Percentiles rank a stretch among this genome's conserved stretches.
Conservation (phyloP, 2,329 filamentous ascomycete genomes). For the Fusarium sp. region DNA sequence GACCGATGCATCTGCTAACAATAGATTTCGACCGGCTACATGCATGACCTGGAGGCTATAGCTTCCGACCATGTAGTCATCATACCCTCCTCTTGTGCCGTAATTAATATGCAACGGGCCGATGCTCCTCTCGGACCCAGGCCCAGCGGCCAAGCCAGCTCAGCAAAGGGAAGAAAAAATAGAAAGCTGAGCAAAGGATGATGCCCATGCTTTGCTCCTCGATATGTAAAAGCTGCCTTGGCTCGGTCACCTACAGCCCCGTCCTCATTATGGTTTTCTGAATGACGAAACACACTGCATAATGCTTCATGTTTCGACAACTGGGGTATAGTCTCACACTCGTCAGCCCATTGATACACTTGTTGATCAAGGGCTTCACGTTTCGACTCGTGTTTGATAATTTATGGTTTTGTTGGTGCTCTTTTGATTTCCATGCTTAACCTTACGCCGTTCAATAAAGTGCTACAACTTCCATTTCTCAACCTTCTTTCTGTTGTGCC, state of each 20-base stretch:
- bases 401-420: neutral
- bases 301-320: slow-evolving; percentile 26
- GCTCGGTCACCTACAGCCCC: slow-evolving; percentile 1
- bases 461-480: neutral
- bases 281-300: slow-evolving; percentile 25
- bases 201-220: neutral
- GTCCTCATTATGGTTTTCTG: neutral
- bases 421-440: neutral
- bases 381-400: neutral
- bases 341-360: neutral
- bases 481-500: neutral
- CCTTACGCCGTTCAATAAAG: neutral
- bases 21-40: neutral
- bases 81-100: neutral
- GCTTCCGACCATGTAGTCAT: neutral
- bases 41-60: neutral
- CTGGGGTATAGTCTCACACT: slow-evolving; percentile 8
- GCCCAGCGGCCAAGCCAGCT: neutral
- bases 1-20: neutral
- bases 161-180: neutral
- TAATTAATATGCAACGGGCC: slow-evolving; percentile 36
- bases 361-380: neutral
- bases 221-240: neutral
- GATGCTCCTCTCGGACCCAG: slow-evolving; percentile 21
- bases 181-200: neutral